Percentiles rank a stretch among this genome's conserved stretches.
These are phyloP conservation scores for Saccharomycopsis hybrid DNA, from an alignment of 1,139 yeast genomes.

Conservation along the genomic window DNA sequence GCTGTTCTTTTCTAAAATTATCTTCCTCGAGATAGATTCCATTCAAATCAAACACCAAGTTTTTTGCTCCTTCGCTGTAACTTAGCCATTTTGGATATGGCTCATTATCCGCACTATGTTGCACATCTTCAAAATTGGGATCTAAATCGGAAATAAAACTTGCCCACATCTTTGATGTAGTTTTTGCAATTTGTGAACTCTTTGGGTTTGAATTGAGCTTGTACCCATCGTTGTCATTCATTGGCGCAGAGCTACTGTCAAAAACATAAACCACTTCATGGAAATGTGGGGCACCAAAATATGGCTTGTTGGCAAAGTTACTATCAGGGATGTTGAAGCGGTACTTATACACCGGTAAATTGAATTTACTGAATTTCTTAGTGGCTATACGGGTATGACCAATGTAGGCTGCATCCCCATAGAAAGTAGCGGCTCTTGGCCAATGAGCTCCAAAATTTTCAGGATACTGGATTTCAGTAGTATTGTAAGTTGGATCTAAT, in stretches of 20 bases:
- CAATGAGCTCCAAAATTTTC: no score
- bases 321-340: neutral
- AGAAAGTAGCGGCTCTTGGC: neutral
- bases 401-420: neutral
- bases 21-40: neutral
- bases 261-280: neutral
- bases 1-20: constrained; percentile 2
- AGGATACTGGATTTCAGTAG: neutral
- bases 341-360: neutral
- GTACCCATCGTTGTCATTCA: neutral
- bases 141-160: neutral
- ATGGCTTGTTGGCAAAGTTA: neutral
- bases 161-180: neutral
- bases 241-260: neutral
- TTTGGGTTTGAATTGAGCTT: neutral
- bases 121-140: neutral
- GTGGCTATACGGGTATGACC: neutral
- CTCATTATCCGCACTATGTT: no score
- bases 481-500: neutral
- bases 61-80: neutral
- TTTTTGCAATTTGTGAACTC: neutral
- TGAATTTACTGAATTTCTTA: neutral
- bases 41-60: neutral
- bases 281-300: neutral
- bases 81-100: neutral